Evolutionary conservation across 176 grass and related monocot genomes (phyloP), one percentile per base, ranked within the genome.

Genomic region (Eragrostis nindensis): DNA sequence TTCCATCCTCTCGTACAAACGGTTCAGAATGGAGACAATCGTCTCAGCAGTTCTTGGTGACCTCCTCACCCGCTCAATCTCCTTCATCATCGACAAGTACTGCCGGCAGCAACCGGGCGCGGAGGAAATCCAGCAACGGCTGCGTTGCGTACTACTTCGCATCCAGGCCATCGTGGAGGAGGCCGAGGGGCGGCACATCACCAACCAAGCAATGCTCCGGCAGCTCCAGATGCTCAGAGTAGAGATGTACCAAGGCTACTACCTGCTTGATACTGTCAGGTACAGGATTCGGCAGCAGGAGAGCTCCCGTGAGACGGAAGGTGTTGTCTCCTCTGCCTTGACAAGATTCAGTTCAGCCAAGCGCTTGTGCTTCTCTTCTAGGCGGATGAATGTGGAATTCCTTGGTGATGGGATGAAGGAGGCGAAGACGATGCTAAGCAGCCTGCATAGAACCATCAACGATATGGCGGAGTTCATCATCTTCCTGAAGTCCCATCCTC

Each of bases 31-130:
- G 57, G 57, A 78, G 15, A 6, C 30, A 7, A 9, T 83, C 19
- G 13, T 59, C 24, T 73, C 80, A 30, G 80, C 68, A 16, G 21
- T 83, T 46, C 38, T 78, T 42, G 27, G 80, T 0, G 47, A 83
- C 40, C 21, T 88, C 17, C 8, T 88, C 27, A 22, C 74, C 40
- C 77, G 74, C 66, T 49, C 80, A 60, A 48, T 88, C 56, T 83
- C 79, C 66, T 77, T 87, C 21, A n/a, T 71, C 1, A 5, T 83
- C 0, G 67, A 72, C 21, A 83, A 39, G 30, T 83, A 40, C 86
- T 44, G 54, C 24, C 66, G 26, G 57, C 16, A 11, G 16, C 36
- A 19, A 18, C 2, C 50, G 36, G 39, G 47, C 13, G 2, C 6
- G 7, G 26, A n/a, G 4, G 62, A 77, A 40, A 84, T 5, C 21